Conservation (phyloP, 2,329 filamentous ascomycete genomes). For the Elsinoe australis region DNA sequence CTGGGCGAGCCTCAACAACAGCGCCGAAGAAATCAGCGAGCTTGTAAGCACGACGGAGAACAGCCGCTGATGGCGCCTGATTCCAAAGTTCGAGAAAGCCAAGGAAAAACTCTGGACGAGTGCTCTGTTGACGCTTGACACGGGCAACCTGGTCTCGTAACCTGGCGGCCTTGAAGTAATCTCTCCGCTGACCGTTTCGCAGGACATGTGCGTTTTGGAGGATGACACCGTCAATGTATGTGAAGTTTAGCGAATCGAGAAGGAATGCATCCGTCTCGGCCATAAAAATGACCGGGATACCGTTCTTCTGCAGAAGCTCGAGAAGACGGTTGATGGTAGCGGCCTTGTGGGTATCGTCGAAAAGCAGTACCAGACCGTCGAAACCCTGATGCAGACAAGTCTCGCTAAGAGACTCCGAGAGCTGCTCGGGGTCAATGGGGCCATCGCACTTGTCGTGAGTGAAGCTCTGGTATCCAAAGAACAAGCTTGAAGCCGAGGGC, state of each 20-base stretch:
- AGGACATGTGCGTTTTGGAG: conserved; percentile 19
- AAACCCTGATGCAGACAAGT: conserved; percentile 18
- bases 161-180: conserved; percentile 19
- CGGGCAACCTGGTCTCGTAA: conserved; percentile 20
- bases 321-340: conserved; percentile 16
- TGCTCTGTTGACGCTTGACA: conserved; percentile 19
- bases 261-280: conserved; percentile 18
- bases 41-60: conserved; percentile 20
- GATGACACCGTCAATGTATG: conserved; percentile 19
- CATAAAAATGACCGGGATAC: conserved; percentile 19
- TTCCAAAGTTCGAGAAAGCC: conserved; percentile 21
- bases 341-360: conserved; percentile 15
- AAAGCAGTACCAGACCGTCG: conserved; percentile 18
- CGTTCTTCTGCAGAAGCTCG: conserved; percentile 9
- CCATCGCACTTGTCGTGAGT: conserved; percentile 6
- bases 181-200: conserved; percentile 17
- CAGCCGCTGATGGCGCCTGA: conserved; percentile 18
- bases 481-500: conserved; percentile 16
- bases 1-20: conserved; percentile 11
- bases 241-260: conserved; percentile 18
- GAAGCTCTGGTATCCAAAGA: conserved; percentile 16
- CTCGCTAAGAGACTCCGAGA: conserved; percentile 15
- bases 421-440: not conserved
- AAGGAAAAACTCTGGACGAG: conserved; percentile 19
- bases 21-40: conserved; percentile 22